Base-by-base conservation (phyloP, 495 filamentous ascomycete genomes). In the Friedmanniomyces endolithicus region DNA sequence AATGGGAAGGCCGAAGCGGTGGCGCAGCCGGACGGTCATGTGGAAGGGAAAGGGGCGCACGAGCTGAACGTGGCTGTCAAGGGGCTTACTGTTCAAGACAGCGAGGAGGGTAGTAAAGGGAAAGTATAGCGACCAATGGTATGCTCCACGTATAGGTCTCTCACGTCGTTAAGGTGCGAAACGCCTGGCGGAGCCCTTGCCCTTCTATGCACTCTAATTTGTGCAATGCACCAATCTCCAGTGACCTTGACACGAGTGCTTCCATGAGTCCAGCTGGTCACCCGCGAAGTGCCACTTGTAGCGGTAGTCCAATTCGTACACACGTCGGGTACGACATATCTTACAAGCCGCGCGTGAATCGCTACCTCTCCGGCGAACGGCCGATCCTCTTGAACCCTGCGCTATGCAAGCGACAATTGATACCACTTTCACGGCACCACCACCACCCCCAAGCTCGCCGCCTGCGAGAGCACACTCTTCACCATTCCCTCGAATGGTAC, bases 381-480 rank as follows among this genome's bases (percentile, higher is more conserved):
- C 27, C 27, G 9, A 9, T 9, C 27, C 27, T 31, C 9, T 31
- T 31, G 9, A 54, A 54, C 51, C 46, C 51, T 39, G 11, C 51
- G 51, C 51, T 54, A 45, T 46, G 51, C 37, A 54, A 29, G 11
- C 17, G 16, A 34, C 27, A 31, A 31, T 4, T 31, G 27, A 23
- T 24, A 3, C 25, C 51, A 2, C 41, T 22, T 40, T 74, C 62
- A 98, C 51, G 84, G 78, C 39, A 86, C 74, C 49, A 98, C 82
- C 44, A 81, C 76, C 50, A 98, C 80, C 20, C 94, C 92, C 59
- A 94, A 83, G 22, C 87, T 90, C 71, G 81, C 90, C 63, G 88
- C 87, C 71, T 94, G 86, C 50, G 78, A 81, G 60, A 98, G 86
- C 56, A 99, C 78, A 64, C 82, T 83, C 75, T 82, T 87, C 69